A percentile compares a stretch with the other conserved stretches of the same genome.
phyloP scores from a whole-genome alignment of 2,329 filamentous ascomycete species.

The Plectosphaerella sp. region DNA sequence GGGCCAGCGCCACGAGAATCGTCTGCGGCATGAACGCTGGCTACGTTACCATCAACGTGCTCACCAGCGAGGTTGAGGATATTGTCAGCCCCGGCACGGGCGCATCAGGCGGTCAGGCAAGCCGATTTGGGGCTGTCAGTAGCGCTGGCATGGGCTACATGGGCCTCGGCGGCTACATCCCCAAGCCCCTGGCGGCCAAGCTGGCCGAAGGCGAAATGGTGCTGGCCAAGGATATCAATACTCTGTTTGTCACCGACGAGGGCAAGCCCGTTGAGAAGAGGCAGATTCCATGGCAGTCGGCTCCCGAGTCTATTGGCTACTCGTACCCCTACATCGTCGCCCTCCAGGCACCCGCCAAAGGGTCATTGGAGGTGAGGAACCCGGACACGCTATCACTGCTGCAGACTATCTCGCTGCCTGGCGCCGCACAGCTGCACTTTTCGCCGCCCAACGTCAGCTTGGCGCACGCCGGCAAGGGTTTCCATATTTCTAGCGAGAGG shows the following conservation, averaged over 20 bases:
- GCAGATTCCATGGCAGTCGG: conserved; percentile 86
- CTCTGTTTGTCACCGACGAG: conserved; percentile 80
- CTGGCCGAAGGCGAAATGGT: conserved; percentile 80
- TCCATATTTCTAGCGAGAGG: conserved; percentile 86
- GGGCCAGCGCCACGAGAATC: conserved; percentile 82
- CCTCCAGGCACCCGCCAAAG: conserved; percentile 77
- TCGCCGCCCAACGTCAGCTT: conserved; percentile 89
- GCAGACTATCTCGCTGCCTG: conserved; percentile 78
- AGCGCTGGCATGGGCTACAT: conserved; percentile 94
- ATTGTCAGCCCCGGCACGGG: conserved; percentile 74
- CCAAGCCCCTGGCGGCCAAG: conserved; percentile 81
- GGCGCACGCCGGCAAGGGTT: conserved; percentile 94
- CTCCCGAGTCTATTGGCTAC: conserved; percentile 89
- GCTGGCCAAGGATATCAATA: conserved; percentile 97
- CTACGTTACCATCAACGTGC: conserved; percentile 84
- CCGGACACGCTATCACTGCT: conserved; percentile 86
- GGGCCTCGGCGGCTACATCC: conserved; percentile 86
- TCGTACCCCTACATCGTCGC: conserved; percentile 95
- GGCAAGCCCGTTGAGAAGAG: conserved; percentile 78
- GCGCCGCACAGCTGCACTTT: conserved; percentile 81
- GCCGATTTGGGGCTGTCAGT: conserved; percentile 77
- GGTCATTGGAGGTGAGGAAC: conserved; percentile 84
- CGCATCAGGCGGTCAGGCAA: conserved; percentile 56
- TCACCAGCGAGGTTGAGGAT: conserved; percentile 68
- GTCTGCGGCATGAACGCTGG: conserved; percentile 88